These are phyloP conservation scores for Cystobasidium sp. DNA, from an alignment of 1,284 basidiomycete species.

Conservation along the genomic window DNA sequence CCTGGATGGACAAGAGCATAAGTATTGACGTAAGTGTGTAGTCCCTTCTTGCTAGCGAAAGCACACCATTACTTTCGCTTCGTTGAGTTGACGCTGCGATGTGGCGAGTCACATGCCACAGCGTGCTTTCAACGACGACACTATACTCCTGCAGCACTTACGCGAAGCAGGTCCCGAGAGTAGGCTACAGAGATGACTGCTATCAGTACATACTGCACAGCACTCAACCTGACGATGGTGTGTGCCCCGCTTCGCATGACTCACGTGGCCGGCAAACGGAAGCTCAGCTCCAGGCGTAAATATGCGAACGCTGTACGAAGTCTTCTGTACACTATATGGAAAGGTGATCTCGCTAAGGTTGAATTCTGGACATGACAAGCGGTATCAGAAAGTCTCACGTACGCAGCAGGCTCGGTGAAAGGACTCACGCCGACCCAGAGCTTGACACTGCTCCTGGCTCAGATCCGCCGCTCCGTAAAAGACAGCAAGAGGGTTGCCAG, in stretches of 20 bases:
- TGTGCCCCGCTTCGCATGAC: slow-evolving; percentile 2
- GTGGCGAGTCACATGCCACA: too few species aligned
- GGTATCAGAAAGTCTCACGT: too few species aligned
- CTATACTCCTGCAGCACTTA: not conserved
- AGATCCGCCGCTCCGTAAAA: slow-evolving; percentile 26
- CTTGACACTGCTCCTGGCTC: slow-evolving; percentile 29
- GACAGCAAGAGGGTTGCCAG: slow-evolving; percentile 43
- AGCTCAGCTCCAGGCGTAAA: slow-evolving; percentile 32
- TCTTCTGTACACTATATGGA: slow-evolving; percentile 4
- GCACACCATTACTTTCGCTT: too few species aligned
- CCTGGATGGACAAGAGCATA: too few species aligned
- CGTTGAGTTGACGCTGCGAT: too few species aligned
- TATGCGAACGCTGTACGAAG: slow-evolving; percentile 26
- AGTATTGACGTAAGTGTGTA: too few species aligned
- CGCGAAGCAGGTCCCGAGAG: slow-evolving; percentile 41
- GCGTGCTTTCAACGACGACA: too few species aligned
- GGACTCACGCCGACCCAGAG: slow-evolving; percentile 32
- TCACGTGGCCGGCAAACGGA: slow-evolving; percentile 40
- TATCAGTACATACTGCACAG: not conserved
- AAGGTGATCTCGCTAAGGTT: slow-evolving; percentile 43
- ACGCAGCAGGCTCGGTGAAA: too few species aligned
- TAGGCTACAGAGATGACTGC: too few species aligned
- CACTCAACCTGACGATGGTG: not conserved
- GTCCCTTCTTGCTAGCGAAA: too few species aligned
- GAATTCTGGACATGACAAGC: slow-evolving; percentile 33